Conservation (phyloP, 2,329 filamentous ascomycete species). For the Fusarium pseudonygamai region DNA sequence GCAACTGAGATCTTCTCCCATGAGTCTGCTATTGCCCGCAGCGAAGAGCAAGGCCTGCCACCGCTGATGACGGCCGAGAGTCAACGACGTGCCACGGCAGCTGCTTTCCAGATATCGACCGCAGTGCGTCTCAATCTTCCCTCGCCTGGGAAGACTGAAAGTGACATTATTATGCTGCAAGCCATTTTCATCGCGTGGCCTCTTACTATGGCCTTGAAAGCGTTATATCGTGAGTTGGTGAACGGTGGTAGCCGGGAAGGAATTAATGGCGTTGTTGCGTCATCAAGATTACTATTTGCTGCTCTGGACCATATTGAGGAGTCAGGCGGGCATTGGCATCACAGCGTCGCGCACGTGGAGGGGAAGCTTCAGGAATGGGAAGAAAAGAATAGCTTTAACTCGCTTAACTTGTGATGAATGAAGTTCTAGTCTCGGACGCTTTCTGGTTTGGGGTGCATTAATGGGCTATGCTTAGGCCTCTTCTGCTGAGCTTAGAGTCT, state of each 20-base stretch:
- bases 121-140: not conserved
- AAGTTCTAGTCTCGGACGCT: no score
- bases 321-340: not conserved
- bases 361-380: not conserved
- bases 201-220: not conserved
- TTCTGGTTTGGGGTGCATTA: not conserved
- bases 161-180: not conserved
- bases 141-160: fast-evolving
- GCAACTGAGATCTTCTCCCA: not conserved
- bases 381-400: not conserved
- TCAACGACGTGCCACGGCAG: not conserved
- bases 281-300: fast-evolving
- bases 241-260: fast-evolving
- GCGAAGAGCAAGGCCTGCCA: not conserved
- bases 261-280: not conserved
- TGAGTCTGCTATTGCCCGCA: not conserved
- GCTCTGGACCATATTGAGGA: not conserved
- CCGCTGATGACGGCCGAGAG: not conserved
- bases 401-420: not conserved
- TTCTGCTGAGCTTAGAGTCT: not conserved
- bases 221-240: fast-evolving
- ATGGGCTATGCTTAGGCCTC: not conserved
- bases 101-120: not conserved
- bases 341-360: not conserved
- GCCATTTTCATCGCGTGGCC: not conserved